Conservation (phyloP, 2,329 filamentous ascomycete species). For the Xylariaceae sp. region DNA sequence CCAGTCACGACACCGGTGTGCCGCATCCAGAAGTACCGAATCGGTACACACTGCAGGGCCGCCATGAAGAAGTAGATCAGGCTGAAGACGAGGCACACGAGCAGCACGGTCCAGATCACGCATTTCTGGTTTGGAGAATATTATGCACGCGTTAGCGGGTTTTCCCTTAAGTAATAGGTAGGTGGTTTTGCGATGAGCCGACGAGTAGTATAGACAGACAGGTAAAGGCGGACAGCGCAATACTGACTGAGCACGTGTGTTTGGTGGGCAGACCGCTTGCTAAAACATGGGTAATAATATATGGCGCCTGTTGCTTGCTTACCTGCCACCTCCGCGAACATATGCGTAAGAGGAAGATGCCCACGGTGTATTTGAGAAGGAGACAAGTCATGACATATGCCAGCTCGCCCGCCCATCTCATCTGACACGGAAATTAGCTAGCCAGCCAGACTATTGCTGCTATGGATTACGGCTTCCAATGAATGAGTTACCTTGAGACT, state of each 20-base stretch:
- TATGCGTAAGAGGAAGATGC: conserved; percentile 44
- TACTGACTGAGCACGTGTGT: too few species aligned
- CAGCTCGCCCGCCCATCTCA: conserved; percentile 42
- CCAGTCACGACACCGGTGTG: conserved; percentile 36
- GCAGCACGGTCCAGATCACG: conserved; percentile 39
- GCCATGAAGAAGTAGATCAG: conserved; percentile 42
- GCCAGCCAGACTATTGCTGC: neutral
- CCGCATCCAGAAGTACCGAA: conserved; percentile 43
- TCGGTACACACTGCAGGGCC: conserved; percentile 43
- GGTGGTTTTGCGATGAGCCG: too few species aligned
- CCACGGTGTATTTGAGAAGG: conserved; percentile 43
- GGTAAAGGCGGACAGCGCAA: too few species aligned
- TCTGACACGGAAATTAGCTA: conserved; percentile 11
- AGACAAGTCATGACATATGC: conserved; percentile 44
- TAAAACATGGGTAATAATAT: too few species aligned
- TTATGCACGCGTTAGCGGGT: too few species aligned
- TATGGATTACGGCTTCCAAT: neutral
- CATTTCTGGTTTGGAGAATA: conserved; percentile 32
- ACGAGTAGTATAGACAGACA: too few species aligned
- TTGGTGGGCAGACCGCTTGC: too few species aligned
- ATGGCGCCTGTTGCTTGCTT: neutral
- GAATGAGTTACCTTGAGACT: conserved; percentile 27
- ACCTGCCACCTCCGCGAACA: conserved; percentile 32
- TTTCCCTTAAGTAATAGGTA: too few species aligned
- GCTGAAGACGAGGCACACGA: conserved; percentile 38